A percentile compares a stretch with the other conserved stretches of the same genome.
Evolutionary conservation across 2,329 filamentous ascomycete genomes (phyloP).

Genomic region (Phyllosticta paracitricarpa): DNA sequence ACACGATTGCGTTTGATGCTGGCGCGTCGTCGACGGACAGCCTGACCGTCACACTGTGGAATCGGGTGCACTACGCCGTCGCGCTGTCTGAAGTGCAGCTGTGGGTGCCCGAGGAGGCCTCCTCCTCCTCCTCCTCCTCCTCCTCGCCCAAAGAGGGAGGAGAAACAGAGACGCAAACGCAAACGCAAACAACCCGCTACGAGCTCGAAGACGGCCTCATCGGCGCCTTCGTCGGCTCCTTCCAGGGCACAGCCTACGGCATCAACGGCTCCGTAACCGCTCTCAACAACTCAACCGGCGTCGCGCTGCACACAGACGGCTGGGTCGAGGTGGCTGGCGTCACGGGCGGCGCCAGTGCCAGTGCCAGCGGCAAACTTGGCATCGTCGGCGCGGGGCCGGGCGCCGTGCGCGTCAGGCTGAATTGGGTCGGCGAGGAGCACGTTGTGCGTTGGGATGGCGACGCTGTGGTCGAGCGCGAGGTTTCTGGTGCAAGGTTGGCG

Average conservation of each 20-base stretch:
- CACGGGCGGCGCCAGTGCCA: background rate
- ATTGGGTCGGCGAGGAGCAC: background rate
- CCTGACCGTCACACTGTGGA: background rate
- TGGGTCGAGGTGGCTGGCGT: background rate
- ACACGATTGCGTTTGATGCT: background rate
- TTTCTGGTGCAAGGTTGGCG: background rate
- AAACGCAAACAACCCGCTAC: background rate
- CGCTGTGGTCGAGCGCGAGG: background rate
- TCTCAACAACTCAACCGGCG: background rate
- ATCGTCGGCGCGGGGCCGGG: background rate
- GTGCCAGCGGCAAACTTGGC: background rate
- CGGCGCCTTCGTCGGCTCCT: background rate
- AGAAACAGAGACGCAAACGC: background rate
- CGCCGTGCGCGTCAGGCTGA: background rate
- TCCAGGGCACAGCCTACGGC: background rate
- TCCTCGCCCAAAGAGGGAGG: background rate
- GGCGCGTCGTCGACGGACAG: background rate
- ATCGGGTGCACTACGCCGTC: background rate
- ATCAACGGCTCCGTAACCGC: background rate
- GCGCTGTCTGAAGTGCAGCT: background rate
- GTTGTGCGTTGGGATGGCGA: background rate
- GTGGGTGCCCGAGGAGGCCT: background rate
- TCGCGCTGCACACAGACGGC: background rate
- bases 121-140: background rate
- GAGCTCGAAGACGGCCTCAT: background rate